phyloP scores from a whole-genome alignment of 768 basidiomycete species.

The Tulasnella calospora region DNA sequence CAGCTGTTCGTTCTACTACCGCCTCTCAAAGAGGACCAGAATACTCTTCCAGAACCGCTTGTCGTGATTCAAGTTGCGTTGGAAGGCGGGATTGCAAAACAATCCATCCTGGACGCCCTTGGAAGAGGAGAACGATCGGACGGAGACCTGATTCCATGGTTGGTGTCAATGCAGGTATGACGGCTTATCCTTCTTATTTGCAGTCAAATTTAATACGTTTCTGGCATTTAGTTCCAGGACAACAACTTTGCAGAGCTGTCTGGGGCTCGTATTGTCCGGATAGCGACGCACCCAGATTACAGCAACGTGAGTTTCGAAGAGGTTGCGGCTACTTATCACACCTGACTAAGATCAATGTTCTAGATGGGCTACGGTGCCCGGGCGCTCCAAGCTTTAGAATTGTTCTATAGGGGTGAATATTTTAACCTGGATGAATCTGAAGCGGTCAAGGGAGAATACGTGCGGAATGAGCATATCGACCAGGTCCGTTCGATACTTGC shows the following conservation, averaged over 20 bases:
- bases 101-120: conserved; percentile 78
- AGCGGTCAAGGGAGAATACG: conserved; percentile 41
- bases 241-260: conserved; percentile 86
- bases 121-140: conserved; percentile 78
- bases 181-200: too few species aligned
- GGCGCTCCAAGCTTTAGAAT: conserved; percentile 77
- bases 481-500: not conserved
- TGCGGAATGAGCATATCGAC: not conserved
- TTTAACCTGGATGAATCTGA: conserved; percentile 70
- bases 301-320: conserved; percentile 58
- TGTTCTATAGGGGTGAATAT: conserved; percentile 90
- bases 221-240: conserved; percentile 74
- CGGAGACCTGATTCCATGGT: conserved; percentile 98
- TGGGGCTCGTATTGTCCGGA: conserved; percentile 84
- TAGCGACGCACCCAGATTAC: conserved; percentile 95
- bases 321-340: not conserved
- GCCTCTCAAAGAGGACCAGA: conserved; percentile 84
- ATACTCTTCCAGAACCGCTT: conserved; percentile 87
- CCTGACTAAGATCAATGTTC: conserved; percentile 16
- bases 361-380: conserved; percentile 97
- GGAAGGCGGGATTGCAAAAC: conserved; percentile 86
- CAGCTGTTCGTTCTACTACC: conserved; percentile 94
- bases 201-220: not conserved
- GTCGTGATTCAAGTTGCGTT: conserved; percentile 94
- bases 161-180: conserved; percentile 65